Evolutionary conservation across 805 yeast species (phyloP).

Genomic region (Yamadazyma kitorensis): DNA sequence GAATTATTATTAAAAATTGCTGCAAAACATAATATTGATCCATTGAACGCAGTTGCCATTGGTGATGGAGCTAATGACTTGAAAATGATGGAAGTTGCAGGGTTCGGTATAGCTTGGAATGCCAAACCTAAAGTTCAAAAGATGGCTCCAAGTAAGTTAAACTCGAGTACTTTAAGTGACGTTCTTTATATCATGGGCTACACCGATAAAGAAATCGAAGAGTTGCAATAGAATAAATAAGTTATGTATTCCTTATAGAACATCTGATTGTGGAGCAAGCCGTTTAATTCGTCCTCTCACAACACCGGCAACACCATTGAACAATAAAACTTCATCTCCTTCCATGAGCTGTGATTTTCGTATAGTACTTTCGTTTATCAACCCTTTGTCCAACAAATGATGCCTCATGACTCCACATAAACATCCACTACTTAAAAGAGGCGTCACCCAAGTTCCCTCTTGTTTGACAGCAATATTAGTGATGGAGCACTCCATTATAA

Average conservation of each 20-base stretch:
- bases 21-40: constrained; percentile 47
- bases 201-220: constrained; percentile 50
- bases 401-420: constrained; percentile 80
- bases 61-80: constrained; percentile 98
- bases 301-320: constrained; percentile 85
- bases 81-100: constrained; percentile 87
- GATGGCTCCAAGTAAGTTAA: constrained; percentile 78
- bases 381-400: constrained; percentile 52
- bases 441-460: constrained; percentile 66
- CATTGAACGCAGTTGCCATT: constrained; percentile 66
- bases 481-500: constrained; percentile 77
- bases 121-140: constrained; percentile 92
- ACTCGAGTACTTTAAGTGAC: constrained; percentile 70
- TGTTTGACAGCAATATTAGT: constrained; percentile 69
- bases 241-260: not conserved
- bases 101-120: constrained; percentile 95
- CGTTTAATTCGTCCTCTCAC: constrained; percentile 50
- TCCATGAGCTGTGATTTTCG: constrained; percentile 41
- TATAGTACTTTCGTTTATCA: constrained; percentile 53
- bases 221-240: constrained; percentile 11
- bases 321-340: constrained; percentile 72
- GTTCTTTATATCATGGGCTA: constrained; percentile 80
- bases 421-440: constrained; percentile 75
- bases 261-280: not conserved
- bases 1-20: constrained; percentile 64